phyloP scores from a whole-genome alignment of 176 grass and related monocot genomes.

The Bonia amplexicaulis region DNA sequence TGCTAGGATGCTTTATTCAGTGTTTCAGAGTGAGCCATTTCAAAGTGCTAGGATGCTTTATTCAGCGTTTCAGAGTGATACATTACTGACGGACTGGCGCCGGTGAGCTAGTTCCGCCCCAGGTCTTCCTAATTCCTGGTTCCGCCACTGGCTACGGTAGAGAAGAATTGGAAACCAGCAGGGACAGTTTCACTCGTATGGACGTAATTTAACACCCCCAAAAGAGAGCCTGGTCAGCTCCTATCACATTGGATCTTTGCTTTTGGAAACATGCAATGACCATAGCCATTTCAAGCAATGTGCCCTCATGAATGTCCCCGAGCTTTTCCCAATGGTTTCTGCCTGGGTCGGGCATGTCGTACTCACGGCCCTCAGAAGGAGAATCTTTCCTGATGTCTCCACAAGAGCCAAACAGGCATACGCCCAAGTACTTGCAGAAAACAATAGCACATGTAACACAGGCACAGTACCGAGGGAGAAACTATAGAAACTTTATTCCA shows the following conservation, averaged over 20 bases:
- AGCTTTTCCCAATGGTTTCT: neutral
- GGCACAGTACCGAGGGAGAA: constrained; percentile 26
- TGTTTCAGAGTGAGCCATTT: neutral
- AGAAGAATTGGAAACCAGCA: neutral
- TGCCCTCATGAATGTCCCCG: neutral
- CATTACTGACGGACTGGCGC: too few species aligned
- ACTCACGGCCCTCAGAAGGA: neutral
- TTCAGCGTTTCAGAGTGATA: too few species aligned
- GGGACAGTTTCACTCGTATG: neutral
- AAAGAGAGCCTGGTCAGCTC: neutral
- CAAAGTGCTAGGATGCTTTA: neutral
- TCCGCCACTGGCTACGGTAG: neutral
- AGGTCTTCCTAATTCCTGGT: too few species aligned
- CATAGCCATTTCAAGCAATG: constrained; percentile 10
- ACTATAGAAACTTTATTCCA: constrained; percentile 23
- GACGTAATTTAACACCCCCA: neutral
- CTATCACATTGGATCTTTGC: constrained; percentile 19
- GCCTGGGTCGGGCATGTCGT: neutral
- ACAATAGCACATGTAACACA: constrained; percentile 9
- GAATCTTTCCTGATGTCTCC: constrained; percentile 36
- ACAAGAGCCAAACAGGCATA: constrained; percentile 20
- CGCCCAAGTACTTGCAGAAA: constrained; percentile 7
- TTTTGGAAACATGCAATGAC: constrained; percentile 18
- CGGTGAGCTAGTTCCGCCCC: too few species aligned
- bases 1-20: neutral